Base-by-base conservation (phyloP, 352 stramenopile genomes). In the Peronospora belbahrii region DNA sequence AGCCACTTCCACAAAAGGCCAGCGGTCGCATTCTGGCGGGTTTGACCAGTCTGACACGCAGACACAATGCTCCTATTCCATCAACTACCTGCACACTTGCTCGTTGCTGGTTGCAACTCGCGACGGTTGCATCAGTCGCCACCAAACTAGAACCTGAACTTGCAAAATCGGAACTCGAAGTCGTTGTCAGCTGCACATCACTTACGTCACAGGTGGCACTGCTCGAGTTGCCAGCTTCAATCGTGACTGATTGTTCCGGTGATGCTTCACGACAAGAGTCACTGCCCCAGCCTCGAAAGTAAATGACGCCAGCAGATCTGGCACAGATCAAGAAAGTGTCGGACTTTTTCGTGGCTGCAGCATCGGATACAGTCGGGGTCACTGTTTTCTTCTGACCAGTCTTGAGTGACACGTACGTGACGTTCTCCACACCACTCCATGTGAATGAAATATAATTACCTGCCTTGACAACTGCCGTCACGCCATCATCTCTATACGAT, bases 311-410 rank as follows among this genome's bases (percentile, higher is more conserved):
- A 4, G 64, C 62, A 8, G 52, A 37, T 20, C 63, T 68, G 4
- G 74, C 66, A 42, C 76, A 88, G 37, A 88, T 82, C 32, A 79
- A 57, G 48, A 83, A 86, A 6, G 57, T 72, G 28, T 52, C 60
- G 22, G 48, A 60, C 20, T 70, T n/a, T 8, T 68, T 53, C 1
- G 44, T 59, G 0, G 76, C 73, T 7, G 50, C 18, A 19, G 66
- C 47, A 47, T 66, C 59, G 13, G 59, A 59, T 14, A 74, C 43
- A 18, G 52, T 69, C 1, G 67, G 66, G 14, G 71, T 83, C 13
- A 57, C 49, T 1, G 62, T 81, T 52, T 85, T 85, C 59, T 81
- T 83, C 58, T 88, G 75, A n/a, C 70, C 70, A n/a, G 53, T 45
- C 20, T 76, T 74, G 42, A 85, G 60, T 20, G 59, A 50, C 17